These are phyloP conservation scores for Vitis hybrid DNA, from an alignment of 177 flowering plant species.

Conservation along the genomic window DNA sequence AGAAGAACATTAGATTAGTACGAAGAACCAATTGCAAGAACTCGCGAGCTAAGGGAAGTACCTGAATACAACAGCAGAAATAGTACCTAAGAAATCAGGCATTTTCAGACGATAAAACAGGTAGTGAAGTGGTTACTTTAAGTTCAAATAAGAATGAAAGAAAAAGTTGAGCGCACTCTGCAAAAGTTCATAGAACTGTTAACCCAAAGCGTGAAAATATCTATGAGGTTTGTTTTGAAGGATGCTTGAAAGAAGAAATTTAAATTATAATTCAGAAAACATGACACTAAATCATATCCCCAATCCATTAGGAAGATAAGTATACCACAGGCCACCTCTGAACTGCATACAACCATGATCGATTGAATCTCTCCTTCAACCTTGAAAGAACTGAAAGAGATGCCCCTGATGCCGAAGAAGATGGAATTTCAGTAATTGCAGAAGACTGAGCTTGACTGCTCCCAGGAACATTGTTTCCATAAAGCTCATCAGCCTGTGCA, in stretches of 20 bases:
- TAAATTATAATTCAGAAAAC: neutral
- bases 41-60: constrained; percentile 81
- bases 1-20: constrained; percentile 92
- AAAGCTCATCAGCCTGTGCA: constrained; percentile 49
- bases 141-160: neutral
- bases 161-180: neutral
- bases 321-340: constrained; percentile 88
- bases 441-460: constrained; percentile 37
- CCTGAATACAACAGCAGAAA: constrained; percentile 35
- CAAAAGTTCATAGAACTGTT: no score
- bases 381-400: constrained; percentile 45
- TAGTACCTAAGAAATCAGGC: constrained; percentile 6
- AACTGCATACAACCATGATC: constrained; percentile 56
- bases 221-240: no score
- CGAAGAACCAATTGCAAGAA: constrained; percentile 78
- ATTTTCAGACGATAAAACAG: neutral
- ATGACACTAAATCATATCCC: neutral
- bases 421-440: constrained; percentile 24
- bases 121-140: neutral
- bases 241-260: no score
- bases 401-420: constrained; percentile 36
- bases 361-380: constrained; percentile 47
- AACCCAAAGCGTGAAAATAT: no score
- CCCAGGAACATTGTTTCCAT: constrained; percentile 22
- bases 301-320: constrained; percentile 4